Evolutionary conservation across 306 rosid species (phyloP).

Genomic region (Canavalia gladiata): DNA sequence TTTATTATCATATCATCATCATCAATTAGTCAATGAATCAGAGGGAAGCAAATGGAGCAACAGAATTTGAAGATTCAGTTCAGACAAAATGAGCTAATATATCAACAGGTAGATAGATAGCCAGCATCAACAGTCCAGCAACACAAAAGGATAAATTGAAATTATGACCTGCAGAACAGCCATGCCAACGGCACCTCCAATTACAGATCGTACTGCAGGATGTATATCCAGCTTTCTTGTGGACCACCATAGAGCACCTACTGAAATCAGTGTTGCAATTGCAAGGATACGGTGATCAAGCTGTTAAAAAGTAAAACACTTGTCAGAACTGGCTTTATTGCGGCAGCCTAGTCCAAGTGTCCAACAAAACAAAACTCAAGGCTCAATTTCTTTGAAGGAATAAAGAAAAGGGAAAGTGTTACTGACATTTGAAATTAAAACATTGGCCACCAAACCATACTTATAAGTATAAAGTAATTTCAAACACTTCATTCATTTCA

Average conservation of each 20-base stretch:
- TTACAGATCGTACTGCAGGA: conserved; percentile 76
- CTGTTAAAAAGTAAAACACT: conserved; percentile 53
- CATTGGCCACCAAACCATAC: neutral
- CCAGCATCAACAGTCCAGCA: neutral
- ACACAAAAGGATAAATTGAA: conserved; percentile 31
- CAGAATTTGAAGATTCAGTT: conserved; percentile 14
- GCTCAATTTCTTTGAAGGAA: conserved; percentile 24
- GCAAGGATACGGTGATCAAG: conserved; percentile 92
- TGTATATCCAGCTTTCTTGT: conserved; percentile 84
- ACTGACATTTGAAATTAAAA: conserved; percentile 13
- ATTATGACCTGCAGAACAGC: conserved; percentile 77
- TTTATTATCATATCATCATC: neutral
- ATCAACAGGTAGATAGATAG: conserved; percentile 12
- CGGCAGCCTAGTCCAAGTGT: neutral
- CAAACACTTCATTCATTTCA: conserved; percentile 18
- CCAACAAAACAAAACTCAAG: conserved; percentile 29
- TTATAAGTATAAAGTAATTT: neutral
- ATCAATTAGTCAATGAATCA: neutral
- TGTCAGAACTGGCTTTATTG: conserved; percentile 9
- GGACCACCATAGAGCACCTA: conserved; percentile 75
- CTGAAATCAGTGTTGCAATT: conserved; percentile 67
- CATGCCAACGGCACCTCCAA: conserved; percentile 76
- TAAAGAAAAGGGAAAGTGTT: neutral
- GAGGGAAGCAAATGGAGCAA: neutral
- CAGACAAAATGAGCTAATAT: conserved; percentile 3